Conservation (phyloP, 192 early-diverging fungal species). For the Coemansia sp. region DNA sequence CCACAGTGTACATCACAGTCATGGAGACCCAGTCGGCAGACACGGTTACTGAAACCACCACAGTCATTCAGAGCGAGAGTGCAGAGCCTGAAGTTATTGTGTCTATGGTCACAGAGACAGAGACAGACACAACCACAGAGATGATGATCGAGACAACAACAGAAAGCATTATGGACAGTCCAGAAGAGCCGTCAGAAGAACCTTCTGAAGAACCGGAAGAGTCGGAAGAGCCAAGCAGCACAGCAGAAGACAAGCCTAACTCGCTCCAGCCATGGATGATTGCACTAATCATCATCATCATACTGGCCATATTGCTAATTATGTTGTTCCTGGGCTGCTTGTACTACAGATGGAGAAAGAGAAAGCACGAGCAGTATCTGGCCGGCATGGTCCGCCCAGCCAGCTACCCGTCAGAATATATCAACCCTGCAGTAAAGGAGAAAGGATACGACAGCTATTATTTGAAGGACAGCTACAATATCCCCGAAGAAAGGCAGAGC, state of each 20-base stretch:
- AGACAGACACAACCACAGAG: too few species aligned
- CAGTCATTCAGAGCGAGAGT: too few species aligned
- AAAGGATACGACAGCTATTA: background rate
- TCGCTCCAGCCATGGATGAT: background rate
- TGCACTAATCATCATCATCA: background rate
- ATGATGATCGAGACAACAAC: too few species aligned
- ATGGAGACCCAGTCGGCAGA: background rate
- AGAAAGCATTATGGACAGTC: too few species aligned
- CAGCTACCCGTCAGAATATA: background rate
- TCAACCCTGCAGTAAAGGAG: background rate
- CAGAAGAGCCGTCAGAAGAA: too few species aligned
- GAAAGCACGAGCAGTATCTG: constrained; percentile 2
- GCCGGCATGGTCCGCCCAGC: background rate
- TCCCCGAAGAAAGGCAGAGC: background rate
- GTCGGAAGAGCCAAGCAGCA: too few species aligned
- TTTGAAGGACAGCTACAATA: background rate
- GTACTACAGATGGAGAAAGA: background rate
- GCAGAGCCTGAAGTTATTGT: background rate
- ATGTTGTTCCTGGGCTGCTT: background rate
- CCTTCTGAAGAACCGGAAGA: too few species aligned
- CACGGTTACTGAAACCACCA: background rate
- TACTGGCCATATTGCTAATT: background rate
- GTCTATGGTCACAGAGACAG: background rate
- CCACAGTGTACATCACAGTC: background rate
- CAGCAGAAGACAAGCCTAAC: too few species aligned